phyloP scores from a whole-genome alignment of 2,329 filamentous ascomycete genomes.

The Venturia pyrina region DNA sequence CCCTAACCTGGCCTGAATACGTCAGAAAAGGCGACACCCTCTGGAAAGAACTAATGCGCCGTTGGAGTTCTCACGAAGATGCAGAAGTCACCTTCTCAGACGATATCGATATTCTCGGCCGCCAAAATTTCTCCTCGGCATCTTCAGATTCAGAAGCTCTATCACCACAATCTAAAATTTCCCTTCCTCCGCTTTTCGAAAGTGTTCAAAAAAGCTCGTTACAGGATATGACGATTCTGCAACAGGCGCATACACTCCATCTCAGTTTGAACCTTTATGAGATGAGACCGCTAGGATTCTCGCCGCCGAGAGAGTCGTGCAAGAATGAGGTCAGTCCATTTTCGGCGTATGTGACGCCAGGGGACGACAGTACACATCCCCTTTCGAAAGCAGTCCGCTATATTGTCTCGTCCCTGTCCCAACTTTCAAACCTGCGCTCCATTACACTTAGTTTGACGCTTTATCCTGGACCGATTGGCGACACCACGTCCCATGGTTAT shows the following conservation, averaged over 20 bases:
- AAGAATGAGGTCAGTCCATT: neutral
- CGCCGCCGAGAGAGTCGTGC: neutral
- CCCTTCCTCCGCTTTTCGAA: neutral
- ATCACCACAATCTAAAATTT: neutral
- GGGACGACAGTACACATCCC: neutral
- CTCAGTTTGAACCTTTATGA: neutral
- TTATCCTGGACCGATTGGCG: neutral
- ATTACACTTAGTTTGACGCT: neutral
- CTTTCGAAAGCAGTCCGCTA: neutral
- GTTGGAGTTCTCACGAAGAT: constrained; percentile 1
- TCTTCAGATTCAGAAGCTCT: neutral
- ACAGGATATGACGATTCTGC: neutral
- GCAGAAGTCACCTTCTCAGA: neutral
- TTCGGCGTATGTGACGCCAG: neutral
- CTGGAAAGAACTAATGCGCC: constrained; percentile 2
- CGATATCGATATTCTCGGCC: neutral
- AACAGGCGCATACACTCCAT: neutral
- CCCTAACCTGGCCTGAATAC: neutral
- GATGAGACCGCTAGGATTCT: neutral
- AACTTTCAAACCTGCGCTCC: neutral
- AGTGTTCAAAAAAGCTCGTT: neutral
- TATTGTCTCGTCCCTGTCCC: neutral
- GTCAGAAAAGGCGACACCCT: constrained; percentile 1
- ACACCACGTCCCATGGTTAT: neutral
- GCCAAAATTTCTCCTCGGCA: neutral